Evolutionary conservation across 2,329 filamentous ascomycete genomes (phyloP), one percentile per base, ranked within the genome.

Genomic region (Aphanoascus verrucosus): DNA sequence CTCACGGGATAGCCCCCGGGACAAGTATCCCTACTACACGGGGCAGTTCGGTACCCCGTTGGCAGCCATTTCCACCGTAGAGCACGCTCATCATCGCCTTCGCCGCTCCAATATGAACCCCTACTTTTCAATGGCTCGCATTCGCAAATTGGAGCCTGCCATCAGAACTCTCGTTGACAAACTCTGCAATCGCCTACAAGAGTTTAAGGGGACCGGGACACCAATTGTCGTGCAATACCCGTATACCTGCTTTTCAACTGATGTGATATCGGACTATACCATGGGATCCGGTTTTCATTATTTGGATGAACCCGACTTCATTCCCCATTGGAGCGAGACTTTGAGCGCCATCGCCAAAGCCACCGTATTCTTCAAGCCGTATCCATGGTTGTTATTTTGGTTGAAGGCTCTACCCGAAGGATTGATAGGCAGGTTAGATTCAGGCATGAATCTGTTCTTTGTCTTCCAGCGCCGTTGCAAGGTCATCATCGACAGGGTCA

Each of bases 211-310:
- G 23, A 53, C 43, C 12, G 51, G 51, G 34, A 34, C 19, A 6
- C 51, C 51, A 2, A 40, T 53, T 28, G 44, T 53, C 9, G 51
- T 42, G n/a, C 51, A 53, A 35, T 56, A 65, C 53, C 62, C 68
- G 0, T 72, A 70, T 48, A 69, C 66, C 19, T 71, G 70, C 17
- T 64, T 71, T 44, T 70, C 72, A 1, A 71, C 71, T 28, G 72
- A 75, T 32, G 68, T 74, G 41, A 71, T 76, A 56, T 72, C 71
- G 55, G 65, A 72, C 53, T 74, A 74, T 52, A 62, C 61, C 28
- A 62, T 65, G 59, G 61, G 62, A 5, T 41, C 57, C 4, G 59
- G 60, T 0, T 66, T 62, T 46, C 57, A 63, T 54, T 66, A 65
- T 58, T 58, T 67, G 6, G 64, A 66, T 37, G 59, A 60, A 11